Evolutionary conservation across 768 basidiomycete genomes (phyloP), one percentile per base, ranked within the genome.

Genomic region (Tulasnella sp.): DNA sequence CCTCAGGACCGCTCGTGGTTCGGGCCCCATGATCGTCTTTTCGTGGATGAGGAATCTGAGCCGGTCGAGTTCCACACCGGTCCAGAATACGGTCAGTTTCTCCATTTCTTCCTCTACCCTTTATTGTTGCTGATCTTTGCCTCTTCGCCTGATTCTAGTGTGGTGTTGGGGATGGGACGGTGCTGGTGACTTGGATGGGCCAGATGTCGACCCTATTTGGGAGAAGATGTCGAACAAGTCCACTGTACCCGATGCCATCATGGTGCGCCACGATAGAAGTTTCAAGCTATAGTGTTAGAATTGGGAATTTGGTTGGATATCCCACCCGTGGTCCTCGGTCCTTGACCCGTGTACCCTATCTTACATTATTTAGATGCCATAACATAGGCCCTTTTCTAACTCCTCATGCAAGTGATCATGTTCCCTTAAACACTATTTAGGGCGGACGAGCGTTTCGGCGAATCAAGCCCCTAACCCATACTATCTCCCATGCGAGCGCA

Each of bases 121-220:
- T 42, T 36, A 5, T 46, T 76, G 58, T n/a, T 76, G 9, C 74
- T 71, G 24, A 40, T 46, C 1, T 46, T 31, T 16, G 27, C 18
- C 42, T 38, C 56, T 42, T 71, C 48, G 31, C 21, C 68, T 46
- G 80, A 73, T 46, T 18, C 52, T 83, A 98, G 97, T 99, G 18
- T 98, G 97, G 97, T 99, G 97, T 84, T 98, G 97, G 97, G 97
- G 97, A 27, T 99, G 97, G 97, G 97, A 99, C 83, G 97, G 97
- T 19, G 97, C 97, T 3, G 97, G 97, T 27, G 97, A 99, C 84
- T 89, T 99, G 34, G 97, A 98, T 81, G 97, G 97, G 58, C 97
- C 97, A 0, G 97, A 99, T 83, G 95, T 99, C 8, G 97, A 99
- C 82, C 97, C 97, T 8, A 93, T 99, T 77, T 99, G 97, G 97